Conservation (phyloP, 2,329 filamentous ascomycete species). For the Ambrosiella beaveri region DNA sequence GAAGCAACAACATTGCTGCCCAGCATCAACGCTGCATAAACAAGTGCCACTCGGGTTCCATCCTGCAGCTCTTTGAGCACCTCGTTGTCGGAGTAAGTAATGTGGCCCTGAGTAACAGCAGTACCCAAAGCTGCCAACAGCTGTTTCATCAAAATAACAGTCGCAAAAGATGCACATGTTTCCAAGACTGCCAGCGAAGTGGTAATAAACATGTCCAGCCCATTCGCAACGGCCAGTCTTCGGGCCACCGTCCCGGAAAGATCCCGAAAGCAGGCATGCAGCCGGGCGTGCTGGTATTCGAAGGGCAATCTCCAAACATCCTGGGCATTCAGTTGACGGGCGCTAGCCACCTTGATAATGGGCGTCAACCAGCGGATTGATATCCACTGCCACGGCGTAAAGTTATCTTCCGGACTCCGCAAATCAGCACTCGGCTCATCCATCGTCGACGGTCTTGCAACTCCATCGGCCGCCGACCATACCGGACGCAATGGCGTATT, state of each 20-base stretch:
- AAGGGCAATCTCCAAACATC: constrained; percentile 70
- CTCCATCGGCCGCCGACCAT: constrained; percentile 32
- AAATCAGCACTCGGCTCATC: constrained; percentile 22
- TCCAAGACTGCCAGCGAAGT: constrained; percentile 47
- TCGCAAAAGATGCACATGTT: constrained; percentile 35
- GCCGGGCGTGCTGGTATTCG: constrained; percentile 62
- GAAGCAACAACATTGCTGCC: constrained; percentile 40
- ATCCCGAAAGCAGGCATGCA: constrained; percentile 59
- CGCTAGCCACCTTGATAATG: constrained; percentile 47
- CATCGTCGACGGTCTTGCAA: constrained; percentile 33
- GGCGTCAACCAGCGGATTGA: constrained; percentile 68
- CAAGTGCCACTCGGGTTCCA: constrained; percentile 8
- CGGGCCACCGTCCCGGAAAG: constrained; percentile 55
- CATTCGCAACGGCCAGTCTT: constrained; percentile 58
- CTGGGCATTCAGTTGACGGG: constrained; percentile 51
- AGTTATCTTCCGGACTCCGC: constrained; percentile 61
- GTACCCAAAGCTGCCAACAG: constrained; percentile 28
- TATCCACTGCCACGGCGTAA: constrained; percentile 71
- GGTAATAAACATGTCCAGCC: constrained; percentile 57
- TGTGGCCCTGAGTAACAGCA: not conserved
- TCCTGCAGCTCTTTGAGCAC: not conserved
- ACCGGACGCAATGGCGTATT: constrained; percentile 55
- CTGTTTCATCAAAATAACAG: constrained; percentile 54
- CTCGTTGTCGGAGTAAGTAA: not conserved
- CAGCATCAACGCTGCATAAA: constrained; percentile 48